Evolutionary conservation across 2,329 filamentous ascomycete species (phyloP), one percentile per base, ranked within the genome.

Genomic region (Didymella lethalis): DNA sequence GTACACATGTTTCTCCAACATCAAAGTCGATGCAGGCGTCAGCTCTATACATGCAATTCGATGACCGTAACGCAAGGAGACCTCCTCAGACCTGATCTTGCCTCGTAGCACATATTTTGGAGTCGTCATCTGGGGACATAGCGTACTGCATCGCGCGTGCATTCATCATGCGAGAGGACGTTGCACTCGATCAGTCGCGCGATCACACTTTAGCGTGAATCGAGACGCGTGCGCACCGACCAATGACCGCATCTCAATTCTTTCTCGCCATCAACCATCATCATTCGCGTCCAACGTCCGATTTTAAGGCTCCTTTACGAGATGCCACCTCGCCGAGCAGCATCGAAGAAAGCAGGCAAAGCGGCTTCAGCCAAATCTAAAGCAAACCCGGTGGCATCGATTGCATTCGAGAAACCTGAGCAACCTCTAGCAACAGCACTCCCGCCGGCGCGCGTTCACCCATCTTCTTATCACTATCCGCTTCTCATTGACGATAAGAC

Each of bases 401-500:
- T 26, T 1, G 25, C n/a, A 12, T 64, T 72, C 10, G 18, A 61
- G 46, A 59, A 59, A 31, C 70, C 71, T 4, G 23, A 48, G 26
- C 31, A 57, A 29, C 45, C 63, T 14, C 41, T 59, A 0, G 25
- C 63, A 11, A 36, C 65, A 41, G 66, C 67, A 7, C 34, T 71
- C 6, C 73, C 70, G 7, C 74, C 74, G 26, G 47, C 62, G 36
- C 72, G 75, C 46, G 46, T 45, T 2, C 75, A 77, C 41, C 29
- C 61, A 29, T 26, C 60, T 16, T 55, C 59, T 1, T 77, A 77
- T 49, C 75, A 77, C 41, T 71, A 69, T 34, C 69, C 75, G 2
- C 65, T 73, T 16, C 64, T 77, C 7, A 29, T 75, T 12, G 49
- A 59, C 1, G 59, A 71, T 16, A 38, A 52, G 3, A 49, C 45